Base-by-base conservation (phyloP, 2,329 filamentous ascomycete species). In the Phyllosticta citribraziliensis region DNA sequence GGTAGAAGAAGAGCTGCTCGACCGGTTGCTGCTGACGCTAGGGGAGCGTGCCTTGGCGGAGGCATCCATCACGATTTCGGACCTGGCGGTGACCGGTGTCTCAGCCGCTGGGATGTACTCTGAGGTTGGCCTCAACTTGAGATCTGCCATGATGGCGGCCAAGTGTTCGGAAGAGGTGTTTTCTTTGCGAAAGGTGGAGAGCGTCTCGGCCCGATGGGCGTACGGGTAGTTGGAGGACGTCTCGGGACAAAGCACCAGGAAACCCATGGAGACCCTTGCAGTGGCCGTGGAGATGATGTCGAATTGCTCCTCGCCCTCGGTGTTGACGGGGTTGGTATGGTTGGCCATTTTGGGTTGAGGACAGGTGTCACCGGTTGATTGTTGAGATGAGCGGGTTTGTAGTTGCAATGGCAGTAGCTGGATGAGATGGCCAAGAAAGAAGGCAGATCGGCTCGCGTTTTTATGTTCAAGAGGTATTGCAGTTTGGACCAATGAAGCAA, bases 11-110 rank as follows among this genome's bases (percentile, higher is more conserved):
- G 73, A 72, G 70, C 78, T 81, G 76, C 78, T 82, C 40, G 40
- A 47, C 17, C 40, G 40, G 40, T 47, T 14, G 65, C 78, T 82
- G 76, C 79, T 82, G 65, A 79, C 70, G 71, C 80, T 82, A 62
- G 81, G 83, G 64, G 78, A 81, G 70, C 82, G 78, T n/a, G 59
- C 56, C 50, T 63, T 63, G 20, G 56, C 33, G 52, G 62, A 54
- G 6, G 27, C 50, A 14, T 57, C 56, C 14, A 62, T 57, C 54
- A 57, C 56, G 10, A n/a, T 14, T 47, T 47, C 40, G 40, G 55
- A 35, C 51, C 55, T 58, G 50, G n/a, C 47, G 19, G 25, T 17
- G 52, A 5, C 19, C n/a, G 52, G 19, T 47, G 17, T 47, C 40
- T 47, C 40, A 47, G 40, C 17, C 40, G n/a, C 40, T 14, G 40